Conservation (phyloP, 1,284 basidiomycete genomes). For the Pascua sp. region DNA sequence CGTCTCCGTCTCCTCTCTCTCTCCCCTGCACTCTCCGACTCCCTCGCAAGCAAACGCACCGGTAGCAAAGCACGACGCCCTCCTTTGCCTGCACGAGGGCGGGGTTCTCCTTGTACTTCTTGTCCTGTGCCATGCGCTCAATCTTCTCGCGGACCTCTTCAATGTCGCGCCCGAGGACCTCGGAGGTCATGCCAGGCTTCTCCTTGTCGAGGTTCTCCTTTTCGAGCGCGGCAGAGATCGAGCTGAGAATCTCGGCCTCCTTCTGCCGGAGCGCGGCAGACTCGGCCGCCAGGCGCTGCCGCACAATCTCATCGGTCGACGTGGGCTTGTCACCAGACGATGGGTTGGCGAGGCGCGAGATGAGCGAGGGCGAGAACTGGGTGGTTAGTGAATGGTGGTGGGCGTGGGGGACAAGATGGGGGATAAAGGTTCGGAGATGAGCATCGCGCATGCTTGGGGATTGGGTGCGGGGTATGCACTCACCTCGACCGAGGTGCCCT, state of each 20-base stretch:
- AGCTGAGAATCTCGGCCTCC: slow-evolving; percentile 45
- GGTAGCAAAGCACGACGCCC: slow-evolving; percentile 45
- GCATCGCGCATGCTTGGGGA: no score
- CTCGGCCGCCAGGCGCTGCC: slow-evolving; percentile 43
- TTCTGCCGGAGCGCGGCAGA: slow-evolving; percentile 42
- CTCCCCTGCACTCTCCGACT: neutral
- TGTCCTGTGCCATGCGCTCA: slow-evolving; percentile 39
- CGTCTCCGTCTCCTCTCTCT: neutral
- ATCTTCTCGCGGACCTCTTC: slow-evolving; percentile 51
- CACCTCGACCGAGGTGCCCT: slow-evolving; percentile 43
- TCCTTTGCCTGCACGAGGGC: slow-evolving; percentile 37
- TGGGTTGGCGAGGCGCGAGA: slow-evolving; percentile 35
- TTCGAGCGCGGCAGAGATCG: slow-evolving; percentile 46
- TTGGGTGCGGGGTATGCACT: slow-evolving; percentile 7
- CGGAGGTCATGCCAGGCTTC: slow-evolving; percentile 45
- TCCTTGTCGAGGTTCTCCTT: slow-evolving; percentile 51
- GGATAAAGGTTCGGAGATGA: neutral
- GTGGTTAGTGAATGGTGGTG: no score
- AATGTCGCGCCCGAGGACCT: slow-evolving; percentile 47
- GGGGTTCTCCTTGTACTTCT: slow-evolving; percentile 30
- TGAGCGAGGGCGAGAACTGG: slow-evolving; percentile 46
- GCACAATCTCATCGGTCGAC: slow-evolving; percentile 42
- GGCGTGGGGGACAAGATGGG: neutral
- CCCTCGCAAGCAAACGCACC: slow-evolving; percentile 32
- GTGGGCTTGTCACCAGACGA: slow-evolving; percentile 11